Evolutionary conservation across 169 alveolate species (phyloP).

Genomic region (Cryptosporidium meleagridis): DNA sequence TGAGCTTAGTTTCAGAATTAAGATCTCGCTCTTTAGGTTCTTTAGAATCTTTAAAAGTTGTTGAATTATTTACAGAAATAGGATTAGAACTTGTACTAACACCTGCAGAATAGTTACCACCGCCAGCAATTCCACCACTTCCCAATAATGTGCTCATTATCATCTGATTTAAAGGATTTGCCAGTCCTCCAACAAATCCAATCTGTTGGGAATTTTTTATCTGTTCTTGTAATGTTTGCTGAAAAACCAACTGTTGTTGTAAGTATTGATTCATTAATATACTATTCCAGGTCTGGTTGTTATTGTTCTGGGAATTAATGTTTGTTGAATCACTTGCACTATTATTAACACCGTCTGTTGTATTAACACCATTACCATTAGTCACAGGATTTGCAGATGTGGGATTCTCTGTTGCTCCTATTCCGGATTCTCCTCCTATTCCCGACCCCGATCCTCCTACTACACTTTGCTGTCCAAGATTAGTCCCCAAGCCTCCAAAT

Average conservation of each 20-base stretch:
- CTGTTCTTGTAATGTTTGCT: constrained; percentile 65
- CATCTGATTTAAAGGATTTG: constrained; percentile 26
- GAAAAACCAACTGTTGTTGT: constrained; percentile 56
- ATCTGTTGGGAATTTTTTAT: constrained; percentile 11
- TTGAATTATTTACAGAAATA: too few species aligned
- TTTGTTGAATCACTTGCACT: background rate
- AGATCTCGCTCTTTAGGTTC: too few species aligned
- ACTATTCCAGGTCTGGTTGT: constrained; percentile 3
- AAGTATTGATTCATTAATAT: constrained; percentile 67
- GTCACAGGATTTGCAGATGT: too few species aligned
- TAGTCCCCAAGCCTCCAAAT: background rate
- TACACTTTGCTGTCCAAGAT: background rate
- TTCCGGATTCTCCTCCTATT: background rate
- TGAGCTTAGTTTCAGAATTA: too few species aligned
- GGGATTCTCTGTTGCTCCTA: too few species aligned
- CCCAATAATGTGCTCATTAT: constrained; percentile 1
- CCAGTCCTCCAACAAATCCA: background rate
- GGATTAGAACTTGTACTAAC: too few species aligned
- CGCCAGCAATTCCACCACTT: background rate
- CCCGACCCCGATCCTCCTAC: background rate
- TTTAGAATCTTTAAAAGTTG: too few species aligned
- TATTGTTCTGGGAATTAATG: background rate
- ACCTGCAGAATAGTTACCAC: background rate
- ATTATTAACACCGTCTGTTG: background rate
- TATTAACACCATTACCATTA: background rate